A percentile compares a stretch with the other conserved stretches of the same genome.
Conservation (phyloP, 192 early-diverging fungal species). For the Backusella australiensis region DNA sequence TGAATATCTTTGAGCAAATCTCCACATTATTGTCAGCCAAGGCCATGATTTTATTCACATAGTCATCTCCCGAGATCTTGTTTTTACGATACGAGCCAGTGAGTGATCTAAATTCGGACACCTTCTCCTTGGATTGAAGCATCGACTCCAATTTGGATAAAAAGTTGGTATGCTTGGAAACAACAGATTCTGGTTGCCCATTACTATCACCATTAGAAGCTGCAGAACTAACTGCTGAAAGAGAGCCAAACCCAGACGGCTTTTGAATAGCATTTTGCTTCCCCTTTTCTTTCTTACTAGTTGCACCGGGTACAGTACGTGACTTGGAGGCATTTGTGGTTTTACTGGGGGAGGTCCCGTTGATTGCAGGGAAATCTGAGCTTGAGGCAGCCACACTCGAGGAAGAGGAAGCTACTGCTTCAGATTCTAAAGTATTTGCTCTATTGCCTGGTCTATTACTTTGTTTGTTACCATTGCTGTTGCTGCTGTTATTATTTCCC, state of each 20-base stretch:
- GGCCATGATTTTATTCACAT: conserved; percentile 38
- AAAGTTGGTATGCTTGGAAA: conserved; percentile 31
- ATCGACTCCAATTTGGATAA: conserved; percentile 39
- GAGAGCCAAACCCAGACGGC: conserved; percentile 5
- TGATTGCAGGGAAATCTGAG: conserved; percentile 12
- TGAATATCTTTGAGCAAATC: conserved; percentile 46
- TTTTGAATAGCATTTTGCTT: conserved; percentile 6
- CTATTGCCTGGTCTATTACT: not conserved
- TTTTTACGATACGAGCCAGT: conserved; percentile 48
- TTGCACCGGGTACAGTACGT: not conserved
- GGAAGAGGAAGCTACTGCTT: not conserved
- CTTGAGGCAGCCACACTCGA: not conserved
- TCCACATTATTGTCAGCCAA: conserved; percentile 40
- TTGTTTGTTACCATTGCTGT: not conserved
- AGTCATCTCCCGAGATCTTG: conserved; percentile 37
- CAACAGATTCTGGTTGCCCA: not conserved
- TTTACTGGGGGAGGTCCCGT: not conserved
- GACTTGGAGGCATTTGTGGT: not conserved
- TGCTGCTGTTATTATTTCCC: not conserved
- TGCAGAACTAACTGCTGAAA: not conserved
- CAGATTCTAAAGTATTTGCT: not conserved
- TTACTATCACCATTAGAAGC: not conserved
- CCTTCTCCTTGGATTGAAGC: conserved; percentile 29
- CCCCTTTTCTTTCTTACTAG: conserved; percentile 3
- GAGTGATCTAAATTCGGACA: conserved; percentile 48